These are phyloP conservation scores for Mycena vulgaris DNA, from an alignment of 768 basidiomycete genomes.

Conservation along the genomic window DNA sequence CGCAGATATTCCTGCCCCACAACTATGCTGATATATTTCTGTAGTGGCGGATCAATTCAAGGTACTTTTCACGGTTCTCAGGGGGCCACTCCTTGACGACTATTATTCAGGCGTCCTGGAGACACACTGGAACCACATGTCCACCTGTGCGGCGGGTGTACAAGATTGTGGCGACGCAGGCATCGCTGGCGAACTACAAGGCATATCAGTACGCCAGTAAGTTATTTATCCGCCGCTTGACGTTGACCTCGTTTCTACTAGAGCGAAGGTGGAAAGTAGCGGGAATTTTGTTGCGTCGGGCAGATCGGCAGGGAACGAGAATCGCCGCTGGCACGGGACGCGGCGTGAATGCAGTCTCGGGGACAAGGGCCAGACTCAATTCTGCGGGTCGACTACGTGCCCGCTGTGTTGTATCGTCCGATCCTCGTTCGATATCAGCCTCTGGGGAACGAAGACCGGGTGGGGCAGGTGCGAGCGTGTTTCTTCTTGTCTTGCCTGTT, in stretches of 20 bases:
- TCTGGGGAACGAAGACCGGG: slow-evolving; percentile 79
- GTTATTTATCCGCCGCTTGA: background rate
- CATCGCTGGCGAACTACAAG: slow-evolving; percentile 69
- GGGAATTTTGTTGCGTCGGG: slow-evolving; percentile 71
- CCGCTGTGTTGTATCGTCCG: slow-evolving; percentile 76
- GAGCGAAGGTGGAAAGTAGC: slow-evolving; percentile 69
- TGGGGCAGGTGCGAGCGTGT: slow-evolving; percentile 71
- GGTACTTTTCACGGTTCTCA: slow-evolving; percentile 10
- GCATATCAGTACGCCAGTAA: slow-evolving; percentile 66
- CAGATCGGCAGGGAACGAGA: slow-evolving; percentile 77
- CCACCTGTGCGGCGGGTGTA: slow-evolving; percentile 74
- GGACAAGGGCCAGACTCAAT: slow-evolving; percentile 69
- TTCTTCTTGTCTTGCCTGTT: background rate
- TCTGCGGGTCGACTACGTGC: slow-evolving; percentile 72
- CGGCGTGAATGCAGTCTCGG: slow-evolving; percentile 75
- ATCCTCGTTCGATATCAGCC: slow-evolving; percentile 74
- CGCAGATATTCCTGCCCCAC: background rate
- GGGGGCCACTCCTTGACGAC: background rate
- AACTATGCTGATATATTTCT: background rate
- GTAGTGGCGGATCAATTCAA: slow-evolving; percentile 79
- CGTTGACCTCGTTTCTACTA: slow-evolving; percentile 49
- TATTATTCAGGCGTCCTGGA: slow-evolving; percentile 65
- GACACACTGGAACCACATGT: slow-evolving; percentile 68
- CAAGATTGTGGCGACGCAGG: slow-evolving; percentile 70
- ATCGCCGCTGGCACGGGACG: slow-evolving; percentile 84